phyloP scores from a whole-genome alignment of 495 filamentous ascomycete species.

The Podospora bellae-mahoneyi region DNA sequence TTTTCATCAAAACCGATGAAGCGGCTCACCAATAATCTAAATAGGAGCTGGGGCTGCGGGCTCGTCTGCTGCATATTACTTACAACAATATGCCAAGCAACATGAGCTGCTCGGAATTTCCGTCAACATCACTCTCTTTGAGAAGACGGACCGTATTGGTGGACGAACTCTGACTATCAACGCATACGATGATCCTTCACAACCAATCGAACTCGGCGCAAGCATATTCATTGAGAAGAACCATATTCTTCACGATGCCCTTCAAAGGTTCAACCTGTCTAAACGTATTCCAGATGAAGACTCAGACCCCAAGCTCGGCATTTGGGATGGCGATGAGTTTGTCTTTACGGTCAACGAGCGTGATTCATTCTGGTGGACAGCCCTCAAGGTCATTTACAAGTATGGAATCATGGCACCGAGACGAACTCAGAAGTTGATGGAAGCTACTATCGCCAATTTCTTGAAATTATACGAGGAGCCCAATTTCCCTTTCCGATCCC shows the following conservation, averaged over 20 bases:
- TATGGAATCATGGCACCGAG: constrained; percentile 75
- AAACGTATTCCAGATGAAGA: constrained; percentile 33
- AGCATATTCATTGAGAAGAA: constrained; percentile 92
- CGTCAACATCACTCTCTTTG: constrained; percentile 83
- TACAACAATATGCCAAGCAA: constrained; percentile 63
- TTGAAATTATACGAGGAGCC: constrained; percentile 76
- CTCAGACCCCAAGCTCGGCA: constrained; percentile 55
- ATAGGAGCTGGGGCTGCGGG: constrained; percentile 88
- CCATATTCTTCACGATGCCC: constrained; percentile 71
- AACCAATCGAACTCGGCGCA: constrained; percentile 83
- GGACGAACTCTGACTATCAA: constrained; percentile 88
- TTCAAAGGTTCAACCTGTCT: constrained; percentile 65
- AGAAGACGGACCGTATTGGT: constrained; percentile 74
- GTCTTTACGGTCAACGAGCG: constrained; percentile 57
- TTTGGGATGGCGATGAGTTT: constrained; percentile 81
- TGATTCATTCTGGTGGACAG: constrained; percentile 67
- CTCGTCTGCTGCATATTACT: constrained; percentile 78
- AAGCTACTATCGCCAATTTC: constrained; percentile 67
- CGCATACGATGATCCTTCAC: constrained; percentile 63
- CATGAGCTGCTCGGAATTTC: constrained; percentile 34
- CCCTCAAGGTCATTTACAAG: constrained; percentile 74
- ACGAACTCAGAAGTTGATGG: constrained; percentile 68
- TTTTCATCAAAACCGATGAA: background rate
- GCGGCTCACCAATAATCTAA: constrained; percentile 4
- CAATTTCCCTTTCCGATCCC: constrained; percentile 75